These are phyloP conservation scores for Aureoboletus auriporus DNA, from an alignment of 768 basidiomycete species.

Conservation along the genomic window DNA sequence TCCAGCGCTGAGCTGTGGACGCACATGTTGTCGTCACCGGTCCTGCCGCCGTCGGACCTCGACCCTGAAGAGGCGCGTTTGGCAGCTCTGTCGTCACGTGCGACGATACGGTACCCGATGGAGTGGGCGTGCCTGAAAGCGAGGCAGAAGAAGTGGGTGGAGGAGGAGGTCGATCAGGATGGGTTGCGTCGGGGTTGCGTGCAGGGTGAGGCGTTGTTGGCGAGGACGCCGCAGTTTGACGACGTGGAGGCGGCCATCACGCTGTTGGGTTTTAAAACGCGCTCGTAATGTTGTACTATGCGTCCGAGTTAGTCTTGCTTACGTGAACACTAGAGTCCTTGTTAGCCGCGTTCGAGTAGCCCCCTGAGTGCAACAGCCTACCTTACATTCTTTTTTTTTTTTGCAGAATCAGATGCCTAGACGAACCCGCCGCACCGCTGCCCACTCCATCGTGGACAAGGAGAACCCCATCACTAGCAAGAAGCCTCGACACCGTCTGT, in stretches of 20 bases:
- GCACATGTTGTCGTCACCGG: conserved; percentile 28
- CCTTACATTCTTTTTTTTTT: conserved; percentile 12
- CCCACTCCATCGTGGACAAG: conserved; percentile 11
- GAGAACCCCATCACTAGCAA: conserved; percentile 15
- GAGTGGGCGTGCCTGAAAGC: conserved; percentile 71
- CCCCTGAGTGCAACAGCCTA: conserved; percentile 10
- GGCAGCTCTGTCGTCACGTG: conserved; percentile 25
- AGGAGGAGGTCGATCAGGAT: conserved; percentile 17
- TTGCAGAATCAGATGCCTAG: conserved; percentile 24
- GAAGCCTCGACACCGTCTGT: conserved; percentile 37
- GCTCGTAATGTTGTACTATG: conserved; percentile 6
- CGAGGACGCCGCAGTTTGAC: conserved; percentile 18
- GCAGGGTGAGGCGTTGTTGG: too few relatives aligned
- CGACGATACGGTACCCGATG: conserved; percentile 49
- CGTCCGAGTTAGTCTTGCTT: too few relatives aligned
- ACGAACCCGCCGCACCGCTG: conserved; percentile 23
- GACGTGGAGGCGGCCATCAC: conserved; percentile 36
- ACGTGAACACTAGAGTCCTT: too few relatives aligned
- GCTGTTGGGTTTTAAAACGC: conserved; percentile 31
- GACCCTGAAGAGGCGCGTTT: conserved; percentile 24
- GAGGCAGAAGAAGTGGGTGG: conserved; percentile 27
- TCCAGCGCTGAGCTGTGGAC: conserved; percentile 29
- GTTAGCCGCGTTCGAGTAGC: conserved; percentile 20
- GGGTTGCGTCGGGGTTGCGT: too few relatives aligned
- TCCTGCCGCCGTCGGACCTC: conserved; percentile 14